These are phyloP conservation scores for Globisporangium cederbergense DNA, from an alignment of 352 stramenopile species.

Conservation along the genomic window DNA sequence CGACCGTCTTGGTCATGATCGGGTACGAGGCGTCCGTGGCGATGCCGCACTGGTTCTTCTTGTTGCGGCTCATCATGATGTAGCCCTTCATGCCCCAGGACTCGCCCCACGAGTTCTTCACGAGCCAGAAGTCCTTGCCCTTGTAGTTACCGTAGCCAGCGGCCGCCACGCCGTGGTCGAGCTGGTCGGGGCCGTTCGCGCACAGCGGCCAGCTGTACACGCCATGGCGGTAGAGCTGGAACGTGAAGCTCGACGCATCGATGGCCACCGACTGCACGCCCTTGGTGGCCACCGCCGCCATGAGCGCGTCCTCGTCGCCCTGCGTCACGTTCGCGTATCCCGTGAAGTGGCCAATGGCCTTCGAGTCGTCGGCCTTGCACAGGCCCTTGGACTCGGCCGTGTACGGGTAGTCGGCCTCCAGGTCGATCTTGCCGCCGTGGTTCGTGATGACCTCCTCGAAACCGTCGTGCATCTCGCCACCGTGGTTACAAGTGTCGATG, in stretches of 20 bases:
- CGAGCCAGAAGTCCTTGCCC: conserved; percentile 91
- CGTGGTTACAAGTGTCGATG: conserved; percentile 35
- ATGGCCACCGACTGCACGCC: conserved; percentile 87
- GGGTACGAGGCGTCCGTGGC: conserved; percentile 83
- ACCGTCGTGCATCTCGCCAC: conserved; percentile 37
- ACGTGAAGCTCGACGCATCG: conserved; percentile 75
- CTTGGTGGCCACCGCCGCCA: conserved; percentile 79
- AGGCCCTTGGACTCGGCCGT: conserved; percentile 30
- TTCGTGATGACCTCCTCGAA: conserved; percentile 42
- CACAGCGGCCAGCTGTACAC: conserved; percentile 55
- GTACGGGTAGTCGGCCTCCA: conserved; percentile 36
- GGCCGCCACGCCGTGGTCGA: conserved; percentile 94
- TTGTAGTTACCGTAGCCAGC: conserved; percentile 92
- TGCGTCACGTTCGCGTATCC: conserved; percentile 70
- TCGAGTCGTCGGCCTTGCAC: conserved; percentile 31
- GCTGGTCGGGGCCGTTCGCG: conserved; percentile 34
- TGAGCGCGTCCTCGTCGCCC: conserved; percentile 78
- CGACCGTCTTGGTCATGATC: conserved; percentile 33
- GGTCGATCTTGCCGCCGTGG: conserved; percentile 35
- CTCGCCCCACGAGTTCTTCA: conserved; percentile 93
- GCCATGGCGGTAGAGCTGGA: conserved; percentile 77
- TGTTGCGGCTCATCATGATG: conserved; percentile 77
- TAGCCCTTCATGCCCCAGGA: conserved; percentile 89
- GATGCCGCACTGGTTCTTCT: conserved; percentile 93
- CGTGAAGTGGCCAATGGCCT: conserved; percentile 39